A percentile compares a stretch with the other conserved stretches of the same genome.
phyloP scores from a whole-genome alignment of 1,284 basidiomycete genomes.

The Pseudozyma flocculosa region DNA sequence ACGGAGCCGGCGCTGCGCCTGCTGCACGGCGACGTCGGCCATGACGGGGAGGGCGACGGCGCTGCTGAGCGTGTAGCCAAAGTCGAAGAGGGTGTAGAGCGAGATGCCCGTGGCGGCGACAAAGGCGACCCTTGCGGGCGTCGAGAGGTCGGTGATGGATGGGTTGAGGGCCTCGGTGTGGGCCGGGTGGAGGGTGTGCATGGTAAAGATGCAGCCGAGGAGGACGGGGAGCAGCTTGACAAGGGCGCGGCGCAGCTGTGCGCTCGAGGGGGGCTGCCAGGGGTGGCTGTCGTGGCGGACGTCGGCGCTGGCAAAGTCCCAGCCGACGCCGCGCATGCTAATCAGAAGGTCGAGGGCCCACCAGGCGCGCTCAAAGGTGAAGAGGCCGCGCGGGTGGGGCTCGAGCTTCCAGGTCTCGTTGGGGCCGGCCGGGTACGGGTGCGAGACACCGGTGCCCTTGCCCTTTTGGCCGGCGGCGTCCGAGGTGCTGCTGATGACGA shows the following conservation, averaged over 20 bases:
- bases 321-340: constrained; percentile 42
- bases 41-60: constrained; percentile 31
- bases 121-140: constrained; percentile 13
- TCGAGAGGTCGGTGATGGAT: constrained; percentile 22
- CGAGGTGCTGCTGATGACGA: constrained; percentile 11
- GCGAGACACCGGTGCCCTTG: constrained; percentile 3
- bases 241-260: constrained; percentile 26
- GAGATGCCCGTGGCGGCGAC: constrained; percentile 37
- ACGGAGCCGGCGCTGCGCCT: too few species aligned
- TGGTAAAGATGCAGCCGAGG: constrained; percentile 14
- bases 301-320: constrained; percentile 40
- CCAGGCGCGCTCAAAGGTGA: constrained; percentile 30
- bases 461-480: constrained; percentile 8
- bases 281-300: constrained; percentile 38
- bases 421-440: constrained; percentile 13
- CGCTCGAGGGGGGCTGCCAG: constrained; percentile 33
- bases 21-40: constrained; percentile 10
- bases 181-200: constrained; percentile 22
- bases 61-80: constrained; percentile 38
- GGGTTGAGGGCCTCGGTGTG: constrained; percentile 17
- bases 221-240: constrained; percentile 32
- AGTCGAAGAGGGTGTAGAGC: constrained; percentile 39
- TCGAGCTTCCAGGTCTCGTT: constrained; percentile 35
- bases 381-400: constrained; percentile 15
- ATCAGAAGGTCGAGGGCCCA: constrained; percentile 43